phyloP scores from a whole-genome alignment of 83 land plant genomes.

The Isoetes engelmannii region DNA sequence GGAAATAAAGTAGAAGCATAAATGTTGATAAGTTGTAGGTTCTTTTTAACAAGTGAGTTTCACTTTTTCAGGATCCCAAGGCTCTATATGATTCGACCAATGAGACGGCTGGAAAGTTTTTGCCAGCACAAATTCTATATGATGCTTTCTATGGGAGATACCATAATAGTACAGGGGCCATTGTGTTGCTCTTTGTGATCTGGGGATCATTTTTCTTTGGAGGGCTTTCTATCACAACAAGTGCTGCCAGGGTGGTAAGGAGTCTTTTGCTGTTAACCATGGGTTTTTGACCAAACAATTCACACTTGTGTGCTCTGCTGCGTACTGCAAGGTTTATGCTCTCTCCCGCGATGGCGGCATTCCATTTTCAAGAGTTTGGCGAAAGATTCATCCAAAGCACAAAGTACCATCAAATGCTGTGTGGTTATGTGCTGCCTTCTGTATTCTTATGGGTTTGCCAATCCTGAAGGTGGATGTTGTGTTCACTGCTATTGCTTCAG shows the following conservation, averaged over 20 bases:
- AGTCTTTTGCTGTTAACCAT: slow-evolving; percentile 2
- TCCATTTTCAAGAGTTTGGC: slow-evolving; percentile 67
- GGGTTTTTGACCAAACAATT: neutral
- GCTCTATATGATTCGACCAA: slow-evolving; percentile 64
- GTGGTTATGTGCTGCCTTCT: slow-evolving; percentile 69
- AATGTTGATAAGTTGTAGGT: neutral
- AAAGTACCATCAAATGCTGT: slow-evolving; percentile 85
- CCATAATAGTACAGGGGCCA: slow-evolving; percentile 59
- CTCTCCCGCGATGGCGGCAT: slow-evolving; percentile 73
- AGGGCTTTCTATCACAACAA: slow-evolving; percentile 81
- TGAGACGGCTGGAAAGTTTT: slow-evolving; percentile 80
- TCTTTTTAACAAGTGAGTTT: neutral
- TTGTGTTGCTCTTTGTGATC: slow-evolving; percentile 51
- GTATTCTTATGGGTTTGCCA: slow-evolving; percentile 69
- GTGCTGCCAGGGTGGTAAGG: slow-evolving; percentile 84
- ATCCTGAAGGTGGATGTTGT: slow-evolving; percentile 65
- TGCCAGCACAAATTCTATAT: slow-evolving; percentile 75
- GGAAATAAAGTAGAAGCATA: neutral
- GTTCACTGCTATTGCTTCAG: slow-evolving; percentile 83
- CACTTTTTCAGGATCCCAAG: slow-evolving; percentile 38
- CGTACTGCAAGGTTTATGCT: slow-evolving; percentile 61
- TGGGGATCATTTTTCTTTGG: slow-evolving; percentile 91
- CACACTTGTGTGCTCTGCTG: slow-evolving; percentile 4
- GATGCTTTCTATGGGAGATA: slow-evolving; percentile 87
- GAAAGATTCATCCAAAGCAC: slow-evolving; percentile 53